Base-by-base conservation (phyloP, 768 basidiomycete species). In the Boletus fagicola region DNA sequence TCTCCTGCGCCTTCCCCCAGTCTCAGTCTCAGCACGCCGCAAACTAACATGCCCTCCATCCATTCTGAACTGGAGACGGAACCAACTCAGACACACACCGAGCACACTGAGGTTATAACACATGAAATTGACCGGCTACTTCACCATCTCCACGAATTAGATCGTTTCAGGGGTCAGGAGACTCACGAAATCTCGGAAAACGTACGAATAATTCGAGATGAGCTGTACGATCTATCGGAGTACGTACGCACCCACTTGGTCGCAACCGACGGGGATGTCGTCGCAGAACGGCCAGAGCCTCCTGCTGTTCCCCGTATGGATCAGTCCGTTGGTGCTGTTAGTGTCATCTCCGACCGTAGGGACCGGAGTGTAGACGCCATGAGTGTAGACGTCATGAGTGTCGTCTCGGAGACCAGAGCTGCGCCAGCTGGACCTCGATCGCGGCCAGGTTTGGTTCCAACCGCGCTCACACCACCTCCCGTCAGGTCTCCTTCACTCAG, bases 121-220 rank as follows among this genome's bases (percentile, higher is more conserved):
- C 77, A 82, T 62, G 83, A 70, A 75, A 83, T 77, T 49, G 71
- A 84, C 69, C 68, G 76, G 9, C 61, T 86, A 18, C 68, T 86
- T 49, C 75, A 82, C 39, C 76, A 78, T 53, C 69, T 86, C 11
- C 83, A 89, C 51, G 85, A 90, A 51, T 65, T 92, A 13, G 84
- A 92, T 62, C 75, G 80, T 33, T 74, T 77, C 18, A 76, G 88
- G 52, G 85, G 83, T 0, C 76, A 81, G 3, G 89, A 94, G 61
- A 81, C 78, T 31, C 77, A 81, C 28, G 85, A 86, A 16, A 67
- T 94, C 9, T 78, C 80, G 0, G 83, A 83, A 46, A 85, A 88
- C 65, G 77, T 96, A 5, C 81, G 81, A 51, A 81, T 84, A 0
- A 82, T 97, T 39, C 81, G 87, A 56, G 77, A 86, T 38, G 85